Percentiles rank a stretch among this genome's conserved stretches.
Evolutionary conservation across 2,329 filamentous ascomycete species (phyloP).

Genomic region (Xylariaceae sp.): DNA sequence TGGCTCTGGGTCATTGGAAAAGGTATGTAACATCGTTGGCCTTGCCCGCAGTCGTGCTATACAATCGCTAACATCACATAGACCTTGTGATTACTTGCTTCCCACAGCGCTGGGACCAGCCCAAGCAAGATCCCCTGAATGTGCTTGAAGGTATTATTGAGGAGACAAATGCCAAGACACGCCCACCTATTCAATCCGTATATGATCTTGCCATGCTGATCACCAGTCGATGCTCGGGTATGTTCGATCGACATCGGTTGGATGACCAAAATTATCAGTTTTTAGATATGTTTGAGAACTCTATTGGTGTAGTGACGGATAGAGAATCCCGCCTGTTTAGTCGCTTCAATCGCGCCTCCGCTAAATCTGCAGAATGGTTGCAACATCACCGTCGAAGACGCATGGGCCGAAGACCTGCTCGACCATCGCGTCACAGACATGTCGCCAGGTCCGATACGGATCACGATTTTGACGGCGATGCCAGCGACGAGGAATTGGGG

Average conservation of each 20-base stretch:
- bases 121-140: constrained; percentile 37
- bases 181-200: constrained; percentile 54
- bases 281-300: constrained; percentile 63
- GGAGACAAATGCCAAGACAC: constrained; percentile 59
- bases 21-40: constrained; percentile 13
- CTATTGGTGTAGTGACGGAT: constrained; percentile 51
- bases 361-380: constrained; percentile 50
- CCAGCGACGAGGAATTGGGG: constrained; percentile 20
- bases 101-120: constrained; percentile 55
- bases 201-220: constrained; percentile 62
- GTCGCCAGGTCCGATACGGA: neutral
- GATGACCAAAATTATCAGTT: constrained; percentile 60
- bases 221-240: constrained; percentile 53
- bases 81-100: constrained; percentile 59
- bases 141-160: constrained; percentile 43
- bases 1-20: constrained; percentile 60
- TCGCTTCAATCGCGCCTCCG: constrained; percentile 55
- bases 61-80: constrained; percentile 14
- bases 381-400: constrained; percentile 30
- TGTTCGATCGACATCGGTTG: constrained; percentile 55
- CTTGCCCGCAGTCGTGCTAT: neutral
- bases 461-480: constrained; percentile 5
- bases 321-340: constrained; percentile 55
- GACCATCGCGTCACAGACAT: constrained; percentile 1
- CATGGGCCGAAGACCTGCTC: constrained; percentile 8